A percentile compares a stretch with the other conserved stretches of the same genome.
These are phyloP conservation scores for Zygnema cylindricum DNA, from an alignment of 139 green algal species.

Conservation along the genomic window DNA sequence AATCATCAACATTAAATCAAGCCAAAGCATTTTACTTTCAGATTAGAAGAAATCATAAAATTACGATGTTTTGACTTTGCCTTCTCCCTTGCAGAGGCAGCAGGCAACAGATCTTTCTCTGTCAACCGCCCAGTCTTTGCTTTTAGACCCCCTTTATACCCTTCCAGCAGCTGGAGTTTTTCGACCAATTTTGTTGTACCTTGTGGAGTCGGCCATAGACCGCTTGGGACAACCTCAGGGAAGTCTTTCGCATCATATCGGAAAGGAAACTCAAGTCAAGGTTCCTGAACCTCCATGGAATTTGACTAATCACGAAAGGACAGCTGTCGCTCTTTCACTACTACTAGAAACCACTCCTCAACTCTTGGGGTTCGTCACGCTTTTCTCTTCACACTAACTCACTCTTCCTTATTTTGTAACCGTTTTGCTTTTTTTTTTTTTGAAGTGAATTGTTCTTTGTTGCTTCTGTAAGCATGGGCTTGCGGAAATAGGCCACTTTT, in stretches of 20 bases:
- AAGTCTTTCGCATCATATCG: background rate
- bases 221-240: background rate
- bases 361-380: slow-evolving; percentile 1
- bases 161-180: background rate
- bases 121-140: background rate
- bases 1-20: background rate
- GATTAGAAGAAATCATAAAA: background rate
- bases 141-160: background rate
- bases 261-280: background rate
- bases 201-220: slow-evolving; percentile 10
- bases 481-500: background rate
- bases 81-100: background rate
- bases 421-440: background rate
- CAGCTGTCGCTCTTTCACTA: slow-evolving; percentile 19
- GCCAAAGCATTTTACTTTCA: background rate
- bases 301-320: slow-evolving; percentile 15
- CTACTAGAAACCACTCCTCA: slow-evolving; percentile 25
- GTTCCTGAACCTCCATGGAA: background rate
- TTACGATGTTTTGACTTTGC: background rate
- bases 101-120: background rate
- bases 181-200: background rate
- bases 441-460: background rate
- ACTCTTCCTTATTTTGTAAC: background rate
- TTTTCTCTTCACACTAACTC: background rate
- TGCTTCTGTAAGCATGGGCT: no score